Base-by-base conservation (phyloP, 2,329 filamentous ascomycete genomes). In the Xylogone sp. region DNA sequence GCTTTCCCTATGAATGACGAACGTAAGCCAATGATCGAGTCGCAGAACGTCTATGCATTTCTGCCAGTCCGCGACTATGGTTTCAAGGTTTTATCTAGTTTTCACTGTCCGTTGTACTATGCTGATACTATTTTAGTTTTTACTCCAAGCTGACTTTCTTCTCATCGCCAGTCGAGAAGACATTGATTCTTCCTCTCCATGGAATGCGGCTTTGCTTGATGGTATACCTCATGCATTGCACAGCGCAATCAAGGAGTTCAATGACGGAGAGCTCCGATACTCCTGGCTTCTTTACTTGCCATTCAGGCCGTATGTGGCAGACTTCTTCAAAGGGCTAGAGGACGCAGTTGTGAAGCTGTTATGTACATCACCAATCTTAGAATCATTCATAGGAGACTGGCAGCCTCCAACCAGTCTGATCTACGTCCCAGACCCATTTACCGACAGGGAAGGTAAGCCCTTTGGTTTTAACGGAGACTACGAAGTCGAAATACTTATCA, bases 71-170 rank as follows among this genome's bases (percentile, higher is more conserved):
- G 56, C 29, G 49, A 60, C 42, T 57, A 52, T 34, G 53, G 59
- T 19, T 62, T n/a, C n/a, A n/a, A n/a, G n/a, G n/a, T n/a, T n/a
- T n/a, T n/a, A n/a, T n/a, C n/a, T n/a, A n/a, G n/a, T n/a, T n/a
- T n/a, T 62, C 46, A 42, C 49, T 34, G 58, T 56, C 43, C 19
- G 55, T 12, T 21, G 5, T 6, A 5, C 24, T 10, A 27, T 27
- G 10, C 24, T 27, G 24, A 27, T 10, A 27, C 7, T 27, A 6
- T 6, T 6, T 27, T 43, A 62, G 56, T 60, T 63, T 47, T 45
- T 62, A 3, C 29, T 63, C 1, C 60, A 63, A n/a, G 61, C 52
- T 6, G 59, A 62, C 46, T 63, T 63, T 39, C 45, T 62, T 16
- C 54, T 62, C 10, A 42, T 52, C 1, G 54, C 61, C 2, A 62